Percentiles rank a stretch among this genome's conserved stretches.
These are phyloP conservation scores for Yamadazyma epiphylla DNA, from an alignment of 1,139 yeast genomes.

Conservation along the genomic window DNA sequence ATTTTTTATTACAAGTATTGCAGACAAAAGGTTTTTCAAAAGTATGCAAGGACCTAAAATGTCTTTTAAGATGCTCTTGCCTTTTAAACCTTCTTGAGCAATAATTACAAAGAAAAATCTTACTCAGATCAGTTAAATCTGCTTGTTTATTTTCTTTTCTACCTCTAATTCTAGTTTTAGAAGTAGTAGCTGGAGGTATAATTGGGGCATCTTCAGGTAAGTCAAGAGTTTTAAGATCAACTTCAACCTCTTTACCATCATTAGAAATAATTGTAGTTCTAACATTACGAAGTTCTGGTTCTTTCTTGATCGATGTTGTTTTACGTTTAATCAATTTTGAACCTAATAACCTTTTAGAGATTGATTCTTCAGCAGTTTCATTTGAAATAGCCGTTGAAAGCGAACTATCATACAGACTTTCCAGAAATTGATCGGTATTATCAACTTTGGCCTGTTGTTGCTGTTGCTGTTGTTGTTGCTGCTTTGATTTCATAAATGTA, in stretches of 20 bases:
- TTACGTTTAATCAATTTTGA: slow-evolving; percentile 27
- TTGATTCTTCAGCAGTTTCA: slow-evolving; percentile 11
- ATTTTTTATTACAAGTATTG: slow-evolving; percentile 65
- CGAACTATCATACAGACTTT: slow-evolving; percentile 12
- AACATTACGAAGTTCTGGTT: slow-evolving; percentile 13
- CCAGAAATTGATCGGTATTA: slow-evolving; percentile 14
- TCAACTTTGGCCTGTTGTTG: too few relatives aligned
- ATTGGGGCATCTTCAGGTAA: slow-evolving; percentile 40
- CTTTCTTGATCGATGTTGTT: slow-evolving; percentile 16
- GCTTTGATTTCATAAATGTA: slow-evolving; percentile 1
- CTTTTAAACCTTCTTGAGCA: slow-evolving; percentile 67
- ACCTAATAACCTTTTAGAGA: slow-evolving; percentile 37
- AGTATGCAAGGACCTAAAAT: slow-evolving; percentile 69
- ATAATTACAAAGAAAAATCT: slow-evolving; percentile 42
- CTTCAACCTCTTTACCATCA: slow-evolving; percentile 36
- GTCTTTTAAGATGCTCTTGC: slow-evolving; percentile 77
- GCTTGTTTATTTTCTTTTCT: slow-evolving; percentile 47
- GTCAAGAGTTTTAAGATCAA: slow-evolving; percentile 38
- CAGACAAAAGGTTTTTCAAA: slow-evolving; percentile 75
- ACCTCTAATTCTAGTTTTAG: slow-evolving; percentile 39
- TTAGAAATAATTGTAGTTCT: slow-evolving; percentile 22
- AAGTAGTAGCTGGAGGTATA: slow-evolving; percentile 31
- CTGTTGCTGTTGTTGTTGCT: slow-evolving; percentile 2
- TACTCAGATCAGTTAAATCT: slow-evolving; percentile 38
- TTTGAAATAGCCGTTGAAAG: slow-evolving; percentile 19